A percentile compares a stretch with the other conserved stretches of the same genome.
Conservation (phyloP, 495 filamentous ascomycete genomes). For the Astrocystis sublimbata region DNA sequence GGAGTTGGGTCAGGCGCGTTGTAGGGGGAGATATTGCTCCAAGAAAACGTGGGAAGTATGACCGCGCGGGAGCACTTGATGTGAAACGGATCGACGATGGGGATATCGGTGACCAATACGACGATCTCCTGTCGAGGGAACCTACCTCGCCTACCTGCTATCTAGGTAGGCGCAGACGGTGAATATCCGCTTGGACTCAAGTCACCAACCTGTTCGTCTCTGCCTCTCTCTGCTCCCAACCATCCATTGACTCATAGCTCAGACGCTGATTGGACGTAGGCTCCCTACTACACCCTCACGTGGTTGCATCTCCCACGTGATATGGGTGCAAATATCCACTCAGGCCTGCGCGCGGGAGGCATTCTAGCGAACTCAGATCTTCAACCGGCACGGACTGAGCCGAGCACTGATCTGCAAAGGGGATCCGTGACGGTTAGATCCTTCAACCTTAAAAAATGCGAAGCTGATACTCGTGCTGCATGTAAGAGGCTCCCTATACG, state of each 20-base stretch:
- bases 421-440: background rate
- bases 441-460: constrained; percentile 1
- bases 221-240: no score
- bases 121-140: background rate
- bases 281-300: constrained; percentile 2
- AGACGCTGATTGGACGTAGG: constrained; percentile 6
- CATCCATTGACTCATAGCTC: background rate
- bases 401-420: background rate
- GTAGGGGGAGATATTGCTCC: background rate
- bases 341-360: background rate
- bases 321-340: background rate
- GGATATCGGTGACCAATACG: background rate
- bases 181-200: no score
- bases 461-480: background rate
- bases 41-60: background rate
- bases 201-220: background rate
- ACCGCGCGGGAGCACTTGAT: constrained; percentile 11
- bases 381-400: constrained; percentile 5
- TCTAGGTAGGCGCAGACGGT: no score
- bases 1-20: constrained; percentile 9
- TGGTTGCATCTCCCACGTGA: constrained; percentile 11
- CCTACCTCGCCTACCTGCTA: background rate
- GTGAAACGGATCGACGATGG: background rate
- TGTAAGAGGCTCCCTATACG: background rate
- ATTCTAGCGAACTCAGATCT: background rate